These are phyloP conservation scores for Piper longum DNA, from an alignment of 164 flowering plant species.

Conservation along the genomic window DNA sequence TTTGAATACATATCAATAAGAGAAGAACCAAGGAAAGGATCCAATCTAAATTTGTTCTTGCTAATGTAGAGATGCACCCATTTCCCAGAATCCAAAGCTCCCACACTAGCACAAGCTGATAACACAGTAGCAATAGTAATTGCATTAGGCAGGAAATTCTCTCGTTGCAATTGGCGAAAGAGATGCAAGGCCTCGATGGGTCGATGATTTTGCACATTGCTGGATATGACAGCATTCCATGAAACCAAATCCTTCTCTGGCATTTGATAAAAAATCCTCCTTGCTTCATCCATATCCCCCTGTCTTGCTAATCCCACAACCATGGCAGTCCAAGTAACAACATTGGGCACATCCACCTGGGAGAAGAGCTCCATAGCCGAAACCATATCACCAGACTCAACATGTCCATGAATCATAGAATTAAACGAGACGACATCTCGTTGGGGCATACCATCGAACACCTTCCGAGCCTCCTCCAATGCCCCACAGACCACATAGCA, in stretches of 20 bases:
- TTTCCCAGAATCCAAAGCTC: slow-evolving; percentile 19
- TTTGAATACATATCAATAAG: slow-evolving; percentile 22
- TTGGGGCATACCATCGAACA: slow-evolving; percentile 15
- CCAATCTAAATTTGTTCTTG: slow-evolving; percentile 10
- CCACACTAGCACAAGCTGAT: slow-evolving; percentile 18
- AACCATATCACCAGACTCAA: slow-evolving; percentile 12
- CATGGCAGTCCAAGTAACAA: slow-evolving; percentile 17
- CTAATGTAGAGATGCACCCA: slow-evolving; percentile 17
- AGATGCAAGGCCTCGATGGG: slow-evolving; percentile 12
- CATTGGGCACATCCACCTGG: slow-evolving; percentile 9
- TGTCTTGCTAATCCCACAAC: slow-evolving; percentile 12
- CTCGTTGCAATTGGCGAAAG: slow-evolving; percentile 12
- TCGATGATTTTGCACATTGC: slow-evolving; percentile 10
- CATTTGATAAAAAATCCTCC: slow-evolving; percentile 16
- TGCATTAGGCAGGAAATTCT: slow-evolving; percentile 13
- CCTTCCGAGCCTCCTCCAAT: slow-evolving; percentile 4
- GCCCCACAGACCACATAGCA: slow-evolving; percentile 9
- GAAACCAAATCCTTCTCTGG: slow-evolving; percentile 15
- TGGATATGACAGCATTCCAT: slow-evolving; percentile 12
- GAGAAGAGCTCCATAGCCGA: slow-evolving; percentile 10
- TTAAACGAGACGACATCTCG: slow-evolving; percentile 16
- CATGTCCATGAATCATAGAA: slow-evolving; percentile 16
- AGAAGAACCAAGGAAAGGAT: slow-evolving; percentile 17
- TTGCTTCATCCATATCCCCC: slow-evolving; percentile 12
- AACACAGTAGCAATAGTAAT: slow-evolving; percentile 9